Base-by-base conservation (phyloP, 352 stramenopile genomes). In the Blastocystis sp. region DNA sequence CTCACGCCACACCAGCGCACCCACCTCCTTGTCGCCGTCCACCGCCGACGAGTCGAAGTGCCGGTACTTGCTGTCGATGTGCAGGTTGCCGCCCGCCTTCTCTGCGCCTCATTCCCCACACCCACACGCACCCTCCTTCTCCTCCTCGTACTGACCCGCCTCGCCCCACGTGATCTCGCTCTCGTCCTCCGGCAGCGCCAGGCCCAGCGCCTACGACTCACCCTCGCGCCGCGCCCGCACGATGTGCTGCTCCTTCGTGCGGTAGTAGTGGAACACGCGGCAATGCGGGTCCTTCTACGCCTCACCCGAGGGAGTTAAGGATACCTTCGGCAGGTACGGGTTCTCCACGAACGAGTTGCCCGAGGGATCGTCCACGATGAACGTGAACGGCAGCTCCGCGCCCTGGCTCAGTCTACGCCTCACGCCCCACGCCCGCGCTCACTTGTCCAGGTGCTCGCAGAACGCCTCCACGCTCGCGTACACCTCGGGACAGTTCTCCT, bases 261-360 rank as follows among this genome's bases (percentile, higher is more conserved):
- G 91, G 87, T 92, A 92, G 89, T 96, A 97, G 76, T 93, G 89
- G 42, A 90, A 91, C n/a, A 91, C 78, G 48, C 90, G 91, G 71
- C 95, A 77, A 70, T 94, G 91, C 11, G 93, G 92, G 90, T 97
- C 94, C 28, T 87, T 87, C 77, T 87, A 78, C 28, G 21, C 6
- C 19, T 87, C 45, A 77, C n/a, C 40, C 14, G 7, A 34, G 3
- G 24, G 3, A 40, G 19, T 21, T 40, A n/a, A 10, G 7, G 24
- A 38, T 4, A 65, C 88, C 42, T 91, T 90, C n/a, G 94, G 94
- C 0, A 93, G 93, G 52, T 90, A 89, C 19, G 93, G 93, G 89
- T 97, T 97, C 71, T 97, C 94, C 89, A 97, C 92, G 90, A 95
- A 95, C 48, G 92, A 95, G 90, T 97, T 97, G 34, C 94, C 94